A percentile compares a stretch with the other conserved stretches of the same genome.
Conservation (phyloP, 441 rosid species). For the Metrosideros polymorpha region DNA sequence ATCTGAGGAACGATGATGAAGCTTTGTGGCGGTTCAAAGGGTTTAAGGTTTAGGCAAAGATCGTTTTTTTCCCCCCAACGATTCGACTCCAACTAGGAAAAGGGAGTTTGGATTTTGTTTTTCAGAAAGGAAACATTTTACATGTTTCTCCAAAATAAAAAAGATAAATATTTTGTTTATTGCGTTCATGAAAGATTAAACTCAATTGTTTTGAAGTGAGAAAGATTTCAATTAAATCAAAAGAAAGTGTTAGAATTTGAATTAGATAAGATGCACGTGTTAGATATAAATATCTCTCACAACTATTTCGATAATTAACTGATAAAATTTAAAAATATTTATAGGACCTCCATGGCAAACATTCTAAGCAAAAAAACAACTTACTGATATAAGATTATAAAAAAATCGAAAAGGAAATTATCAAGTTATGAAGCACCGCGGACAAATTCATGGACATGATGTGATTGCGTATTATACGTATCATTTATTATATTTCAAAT, state of each 20-base stretch:
- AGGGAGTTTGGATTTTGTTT: not conserved
- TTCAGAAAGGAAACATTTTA: not conserved
- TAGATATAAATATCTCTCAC: too few species aligned
- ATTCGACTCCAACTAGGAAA: not conserved
- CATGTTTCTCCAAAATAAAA: not conserved
- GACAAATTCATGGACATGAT: not conserved
- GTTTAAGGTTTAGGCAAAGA: not conserved
- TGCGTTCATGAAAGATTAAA: too few species aligned
- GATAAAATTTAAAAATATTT: not conserved
- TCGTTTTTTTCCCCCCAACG: too few species aligned
- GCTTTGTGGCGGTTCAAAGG: not conserved
- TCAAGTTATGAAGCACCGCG: fast-evolving
- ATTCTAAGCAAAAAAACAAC: not conserved
- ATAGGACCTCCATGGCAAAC: not conserved
- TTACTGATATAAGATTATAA: not conserved
- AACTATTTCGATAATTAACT: too few species aligned
- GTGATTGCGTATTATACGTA: not conserved
- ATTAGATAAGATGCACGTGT: too few species aligned
- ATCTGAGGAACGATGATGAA: not conserved
- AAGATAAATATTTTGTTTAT: too few species aligned
- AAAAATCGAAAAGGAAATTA: not conserved
- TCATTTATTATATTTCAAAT: not conserved
- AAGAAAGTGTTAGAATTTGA: not conserved
- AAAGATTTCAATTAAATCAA: not conserved
- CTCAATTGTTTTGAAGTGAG: not conserved